These are phyloP conservation scores for Aspergillus texensis DNA, from an alignment of 2,329 filamentous ascomycete genomes.

Conservation along the genomic window DNA sequence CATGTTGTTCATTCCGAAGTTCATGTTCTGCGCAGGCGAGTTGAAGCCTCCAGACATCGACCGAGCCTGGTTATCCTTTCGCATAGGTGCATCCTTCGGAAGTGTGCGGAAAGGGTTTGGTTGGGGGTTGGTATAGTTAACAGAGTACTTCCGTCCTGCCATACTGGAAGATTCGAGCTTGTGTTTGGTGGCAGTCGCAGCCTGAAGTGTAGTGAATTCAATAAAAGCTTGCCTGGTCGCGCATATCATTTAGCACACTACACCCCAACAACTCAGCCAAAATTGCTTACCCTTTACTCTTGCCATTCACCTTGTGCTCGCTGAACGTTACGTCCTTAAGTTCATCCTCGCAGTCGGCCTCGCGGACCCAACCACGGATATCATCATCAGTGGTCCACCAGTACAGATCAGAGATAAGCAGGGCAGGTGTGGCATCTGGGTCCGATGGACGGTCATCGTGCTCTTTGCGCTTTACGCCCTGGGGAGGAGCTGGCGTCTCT, in stretches of 20 bases:
- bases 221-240: conserved; percentile 70
- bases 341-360: conserved; percentile 79
- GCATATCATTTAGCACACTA: not conserved
- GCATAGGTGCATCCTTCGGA: conserved; percentile 81
- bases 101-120: conserved; percentile 88
- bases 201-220: conserved; percentile 80
- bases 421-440: conserved; percentile 65
- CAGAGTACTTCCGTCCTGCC: conserved; percentile 66
- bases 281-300: conserved; percentile 83
- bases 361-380: conserved; percentile 80
- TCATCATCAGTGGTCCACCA: conserved; percentile 99
- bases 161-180: conserved; percentile 69
- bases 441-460: conserved; percentile 59
- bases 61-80: conserved; percentile 62
- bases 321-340: conserved; percentile 94
- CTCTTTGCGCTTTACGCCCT: conserved; percentile 66
- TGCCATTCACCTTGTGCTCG: conserved; percentile 98
- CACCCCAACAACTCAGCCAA: not conserved
- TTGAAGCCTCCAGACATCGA: conserved; percentile 54
- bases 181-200: conserved; percentile 81
- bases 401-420: conserved; percentile 85
- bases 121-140: conserved; percentile 74
- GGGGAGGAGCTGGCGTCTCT: conserved; percentile 45
- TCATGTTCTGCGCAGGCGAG: conserved; percentile 43
- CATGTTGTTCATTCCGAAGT: conserved; percentile 43